phyloP scores from a whole-genome alignment of 2,329 filamentous ascomycete species.

The Penicillium brasilianum region DNA sequence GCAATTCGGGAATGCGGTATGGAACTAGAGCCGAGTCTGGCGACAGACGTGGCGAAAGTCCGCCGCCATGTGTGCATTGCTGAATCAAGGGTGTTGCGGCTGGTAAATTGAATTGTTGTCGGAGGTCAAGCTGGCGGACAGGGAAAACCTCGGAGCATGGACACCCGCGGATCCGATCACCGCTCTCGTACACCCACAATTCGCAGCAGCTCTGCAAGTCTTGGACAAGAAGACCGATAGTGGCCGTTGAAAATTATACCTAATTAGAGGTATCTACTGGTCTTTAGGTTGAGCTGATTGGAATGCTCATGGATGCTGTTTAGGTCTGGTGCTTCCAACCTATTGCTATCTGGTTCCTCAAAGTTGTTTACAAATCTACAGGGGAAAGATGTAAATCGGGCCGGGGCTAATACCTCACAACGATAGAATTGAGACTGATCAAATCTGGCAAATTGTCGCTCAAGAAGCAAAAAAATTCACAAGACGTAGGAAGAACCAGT shows the following conservation, averaged over 20 bases:
- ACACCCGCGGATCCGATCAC: conserved; percentile 5
- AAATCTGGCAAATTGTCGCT: conserved; percentile 10
- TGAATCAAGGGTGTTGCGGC: conserved; percentile 22
- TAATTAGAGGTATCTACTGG: no score
- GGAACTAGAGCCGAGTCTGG: conserved; percentile 37
- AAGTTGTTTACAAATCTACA: no score
- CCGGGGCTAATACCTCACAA: neutral
- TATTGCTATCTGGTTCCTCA: no score
- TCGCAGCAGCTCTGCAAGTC: neutral
- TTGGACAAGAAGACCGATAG: no score
- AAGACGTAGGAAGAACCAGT: conserved; percentile 1
- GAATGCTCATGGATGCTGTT: no score
- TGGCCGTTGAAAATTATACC: no score
- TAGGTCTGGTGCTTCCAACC: no score
- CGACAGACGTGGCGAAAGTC: conserved; percentile 43
- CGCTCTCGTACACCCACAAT: neutral
- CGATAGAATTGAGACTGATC: neutral
- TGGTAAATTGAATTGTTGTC: conserved; percentile 17
- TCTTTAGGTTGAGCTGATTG: no score
- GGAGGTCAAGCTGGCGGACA: conserved; percentile 22
- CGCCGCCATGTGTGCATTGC: conserved; percentile 50
- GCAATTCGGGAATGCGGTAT: conserved; percentile 24
- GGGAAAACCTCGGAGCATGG: conserved; percentile 20
- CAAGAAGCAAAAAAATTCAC: neutral
- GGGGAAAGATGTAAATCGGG: neutral